Percentiles rank a stretch among this genome's conserved stretches.
Conservation (phyloP, 2,329 filamentous ascomycete genomes). For the Penicillium sp. region DNA sequence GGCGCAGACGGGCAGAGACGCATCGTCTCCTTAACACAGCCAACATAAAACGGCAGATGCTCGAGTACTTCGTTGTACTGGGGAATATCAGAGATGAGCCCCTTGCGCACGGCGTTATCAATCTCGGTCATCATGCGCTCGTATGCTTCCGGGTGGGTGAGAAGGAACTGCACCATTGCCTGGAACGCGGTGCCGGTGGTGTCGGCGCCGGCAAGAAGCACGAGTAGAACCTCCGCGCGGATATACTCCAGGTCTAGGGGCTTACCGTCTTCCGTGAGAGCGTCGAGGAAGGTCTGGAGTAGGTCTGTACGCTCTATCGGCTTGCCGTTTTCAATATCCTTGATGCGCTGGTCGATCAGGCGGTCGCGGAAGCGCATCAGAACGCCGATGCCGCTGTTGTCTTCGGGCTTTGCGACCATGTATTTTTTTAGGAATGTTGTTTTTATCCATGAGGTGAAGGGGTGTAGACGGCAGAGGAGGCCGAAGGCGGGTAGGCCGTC, state of each 20-base stretch:
- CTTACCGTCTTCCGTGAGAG: slow-evolving; percentile 46
- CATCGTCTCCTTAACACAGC: slow-evolving; percentile 53
- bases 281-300: slow-evolving; percentile 52
- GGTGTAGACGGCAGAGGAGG: slow-evolving; percentile 53
- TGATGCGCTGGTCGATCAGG: slow-evolving; percentile 50
- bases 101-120: slow-evolving; percentile 37
- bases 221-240: slow-evolving; percentile 54
- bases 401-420: slow-evolving; percentile 54
- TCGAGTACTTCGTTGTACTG: slow-evolving; percentile 46
- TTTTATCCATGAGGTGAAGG: slow-evolving; percentile 57
- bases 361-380: slow-evolving; percentile 59
- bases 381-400: slow-evolving; percentile 55
- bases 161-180: slow-evolving; percentile 47
- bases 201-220: slow-evolving; percentile 54
- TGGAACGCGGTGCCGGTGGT: slow-evolving; percentile 55
- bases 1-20: slow-evolving; percentile 53
- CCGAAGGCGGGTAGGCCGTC: slow-evolving; percentile 54
- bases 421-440: slow-evolving; percentile 54
- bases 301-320: slow-evolving; percentile 50
- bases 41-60: slow-evolving; percentile 50
- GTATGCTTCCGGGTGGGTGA: slow-evolving; percentile 44
- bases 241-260: slow-evolving; percentile 53
- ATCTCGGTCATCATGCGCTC: slow-evolving; percentile 51
- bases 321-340: slow-evolving; percentile 50
- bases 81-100: slow-evolving; percentile 34